phyloP scores from a whole-genome alignment of 140 eudicot genomes.

The Erigeron philadelphicus region DNA sequence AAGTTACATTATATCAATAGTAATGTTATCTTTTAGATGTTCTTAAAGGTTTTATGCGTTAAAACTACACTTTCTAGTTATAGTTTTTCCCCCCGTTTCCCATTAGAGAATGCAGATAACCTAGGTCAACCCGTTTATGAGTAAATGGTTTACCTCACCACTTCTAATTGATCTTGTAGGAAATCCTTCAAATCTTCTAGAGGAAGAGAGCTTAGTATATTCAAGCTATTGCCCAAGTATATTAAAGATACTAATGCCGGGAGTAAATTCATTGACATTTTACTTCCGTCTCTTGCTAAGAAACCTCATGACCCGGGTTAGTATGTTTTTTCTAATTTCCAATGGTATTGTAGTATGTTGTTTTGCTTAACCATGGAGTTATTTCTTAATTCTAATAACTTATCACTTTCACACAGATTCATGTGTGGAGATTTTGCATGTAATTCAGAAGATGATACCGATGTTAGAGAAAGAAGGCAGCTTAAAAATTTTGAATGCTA shows the following conservation, averaged over 20 bases:
- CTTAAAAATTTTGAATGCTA: constrained; percentile 40
- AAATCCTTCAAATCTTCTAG: constrained; percentile 43
- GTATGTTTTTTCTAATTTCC: constrained; percentile 11
- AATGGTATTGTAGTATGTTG: background rate
- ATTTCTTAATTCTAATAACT: background rate
- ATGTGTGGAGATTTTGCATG: constrained; percentile 48
- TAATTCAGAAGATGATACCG: constrained; percentile 48
- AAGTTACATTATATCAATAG: background rate
- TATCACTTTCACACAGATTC: constrained; percentile 46
- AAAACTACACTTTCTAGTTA: background rate
- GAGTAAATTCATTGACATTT: constrained; percentile 59
- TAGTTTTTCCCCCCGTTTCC: background rate
- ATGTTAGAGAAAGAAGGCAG: constrained; percentile 40
- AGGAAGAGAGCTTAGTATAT: constrained; percentile 51
- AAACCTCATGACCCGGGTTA: constrained; percentile 50
- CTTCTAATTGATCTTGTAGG: constrained; percentile 35
- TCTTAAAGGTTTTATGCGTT: background rate
- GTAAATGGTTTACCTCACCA: constrained; percentile 1
- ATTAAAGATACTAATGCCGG: constrained; percentile 54
- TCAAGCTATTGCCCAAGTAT: constrained; percentile 58
- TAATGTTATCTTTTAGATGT: background rate
- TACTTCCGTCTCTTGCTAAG: constrained; percentile 64
- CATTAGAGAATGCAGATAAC: background rate
- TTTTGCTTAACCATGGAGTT: background rate
- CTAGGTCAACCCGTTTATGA: background rate